phyloP scores from a whole-genome alignment of 78 protist species.

The Fonticula alba region DNA sequence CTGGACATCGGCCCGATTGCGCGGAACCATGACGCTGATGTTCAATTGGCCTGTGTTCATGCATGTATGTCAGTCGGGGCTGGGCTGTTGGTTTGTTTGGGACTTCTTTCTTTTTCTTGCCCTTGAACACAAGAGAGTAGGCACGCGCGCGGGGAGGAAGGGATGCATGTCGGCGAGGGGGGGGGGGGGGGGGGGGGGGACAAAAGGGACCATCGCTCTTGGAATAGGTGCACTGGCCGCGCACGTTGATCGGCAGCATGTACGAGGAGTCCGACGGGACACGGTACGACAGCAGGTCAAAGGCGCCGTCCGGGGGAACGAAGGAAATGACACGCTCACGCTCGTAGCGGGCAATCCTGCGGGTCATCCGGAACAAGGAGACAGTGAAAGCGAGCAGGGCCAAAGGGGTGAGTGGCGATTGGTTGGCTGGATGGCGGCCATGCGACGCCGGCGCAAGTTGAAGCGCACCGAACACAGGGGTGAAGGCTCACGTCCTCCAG shows the following conservation, averaged over 20 bases:
- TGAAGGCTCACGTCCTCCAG: slow-evolving; percentile 58
- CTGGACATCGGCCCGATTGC: not conserved
- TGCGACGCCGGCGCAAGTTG: not conserved
- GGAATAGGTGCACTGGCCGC: not conserved
- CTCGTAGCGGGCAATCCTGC: not conserved
- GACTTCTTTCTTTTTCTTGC: no score
- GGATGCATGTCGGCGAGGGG: not conserved
- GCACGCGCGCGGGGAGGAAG: not conserved
- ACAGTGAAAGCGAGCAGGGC: not conserved
- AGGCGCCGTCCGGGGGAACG: slow-evolving; percentile 8
- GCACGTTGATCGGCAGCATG: not conserved
- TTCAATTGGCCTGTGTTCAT: not conserved
- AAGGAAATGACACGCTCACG: not conserved
- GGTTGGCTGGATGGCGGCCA: not conserved
- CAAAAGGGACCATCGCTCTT: not conserved
- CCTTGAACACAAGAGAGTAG: not conserved
- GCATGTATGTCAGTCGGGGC: not conserved
- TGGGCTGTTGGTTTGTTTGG: not conserved
- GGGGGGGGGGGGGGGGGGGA: not conserved
- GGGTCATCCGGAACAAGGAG: not conserved
- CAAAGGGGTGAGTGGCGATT: not conserved
- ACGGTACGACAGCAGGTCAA: not conserved
- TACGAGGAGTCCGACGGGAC: not conserved
- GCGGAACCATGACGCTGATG: not conserved
- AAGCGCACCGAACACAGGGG: slow-evolving; percentile 54